Percentiles rank a stretch among this genome's conserved stretches.
Evolutionary conservation across 2,329 filamentous ascomycete species (phyloP).

Genomic region (Dothistroma septosporum): DNA sequence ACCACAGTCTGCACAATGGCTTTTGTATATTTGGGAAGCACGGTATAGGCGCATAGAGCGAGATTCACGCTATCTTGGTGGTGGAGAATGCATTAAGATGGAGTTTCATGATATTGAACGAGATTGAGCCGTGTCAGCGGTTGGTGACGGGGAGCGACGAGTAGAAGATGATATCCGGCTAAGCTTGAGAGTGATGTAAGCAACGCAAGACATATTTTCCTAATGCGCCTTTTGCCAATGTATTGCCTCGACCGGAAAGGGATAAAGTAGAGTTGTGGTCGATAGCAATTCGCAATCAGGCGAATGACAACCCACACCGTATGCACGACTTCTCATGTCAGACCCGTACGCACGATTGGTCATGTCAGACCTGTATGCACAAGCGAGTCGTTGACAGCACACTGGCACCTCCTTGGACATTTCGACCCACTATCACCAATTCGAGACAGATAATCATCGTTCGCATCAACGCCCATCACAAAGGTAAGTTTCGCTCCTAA

Average conservation of each 20-base stretch:
- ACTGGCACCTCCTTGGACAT: background rate
- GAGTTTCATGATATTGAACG: background rate
- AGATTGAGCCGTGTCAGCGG: background rate
- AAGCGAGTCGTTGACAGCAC: background rate
- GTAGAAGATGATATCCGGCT: background rate
- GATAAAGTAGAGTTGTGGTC: background rate
- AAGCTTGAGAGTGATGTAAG: background rate
- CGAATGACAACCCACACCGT: background rate
- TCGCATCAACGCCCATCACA: background rate
- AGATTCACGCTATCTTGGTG: background rate
- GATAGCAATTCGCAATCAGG: background rate
- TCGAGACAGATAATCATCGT: background rate
- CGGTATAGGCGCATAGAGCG: slow-evolving; percentile 17
- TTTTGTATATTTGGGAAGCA: slow-evolving; percentile 10
- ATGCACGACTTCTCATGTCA: background rate
- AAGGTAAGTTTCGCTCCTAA: background rate
- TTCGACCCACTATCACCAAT: background rate
- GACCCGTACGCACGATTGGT: background rate
- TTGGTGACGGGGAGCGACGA: background rate
- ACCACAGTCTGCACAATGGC: background rate
- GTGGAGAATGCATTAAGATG: slow-evolving; percentile 1
- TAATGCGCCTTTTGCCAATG: background rate
- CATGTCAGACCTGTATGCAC: background rate
- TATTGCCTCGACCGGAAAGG: background rate
- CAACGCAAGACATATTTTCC: background rate